Percentiles rank a stretch among this genome's conserved stretches.
Conservation (phyloP, 768 basidiomycete genomes). For the Gautieria morchelliformis region DNA sequence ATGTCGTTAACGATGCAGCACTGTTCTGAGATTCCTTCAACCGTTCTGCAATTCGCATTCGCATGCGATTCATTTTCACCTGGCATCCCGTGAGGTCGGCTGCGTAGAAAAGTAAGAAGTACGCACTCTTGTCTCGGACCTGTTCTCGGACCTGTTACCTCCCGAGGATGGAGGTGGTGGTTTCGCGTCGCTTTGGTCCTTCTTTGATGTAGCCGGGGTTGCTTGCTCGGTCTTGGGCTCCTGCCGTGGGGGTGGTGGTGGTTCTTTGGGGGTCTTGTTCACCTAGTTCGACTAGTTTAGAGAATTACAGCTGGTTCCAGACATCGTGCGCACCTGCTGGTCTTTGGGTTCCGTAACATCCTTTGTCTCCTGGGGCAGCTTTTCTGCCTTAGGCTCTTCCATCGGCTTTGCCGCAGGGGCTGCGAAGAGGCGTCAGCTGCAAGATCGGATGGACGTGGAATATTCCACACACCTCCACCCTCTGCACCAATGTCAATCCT, state of each 20-base stretch:
- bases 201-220: slow-evolving; percentile 16
- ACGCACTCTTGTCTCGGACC: slow-evolving; percentile 79
- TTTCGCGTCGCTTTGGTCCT: slow-evolving; percentile 24
- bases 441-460: background rate
- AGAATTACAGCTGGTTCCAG: slow-evolving; percentile 25
- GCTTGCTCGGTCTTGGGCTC: slow-evolving; percentile 26
- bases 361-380: slow-evolving; percentile 21
- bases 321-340: slow-evolving; percentile 38
- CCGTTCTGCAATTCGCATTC: slow-evolving; percentile 90
- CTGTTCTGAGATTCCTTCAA: slow-evolving; percentile 97
- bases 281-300: background rate
- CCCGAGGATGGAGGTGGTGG: slow-evolving; percentile 26
- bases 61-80: slow-evolving; percentile 99
- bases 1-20: slow-evolving; percentile 93
- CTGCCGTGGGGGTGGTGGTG: slow-evolving; percentile 20
- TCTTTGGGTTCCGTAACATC: slow-evolving; percentile 37
- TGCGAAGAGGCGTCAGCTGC: background rate
- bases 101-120: background rate
- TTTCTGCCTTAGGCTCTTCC: slow-evolving; percentile 15
- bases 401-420: slow-evolving; percentile 12
- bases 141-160: slow-evolving; percentile 70
- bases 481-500: slow-evolving; percentile 76
- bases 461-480: slow-evolving; percentile 32
- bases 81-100: slow-evolving; percentile 17
- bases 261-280: slow-evolving; percentile 11